A percentile compares a stretch with the other conserved stretches of the same genome.
Conservation (phyloP, 2,329 filamentous ascomycete genomes). For the Onygena corvina region DNA sequence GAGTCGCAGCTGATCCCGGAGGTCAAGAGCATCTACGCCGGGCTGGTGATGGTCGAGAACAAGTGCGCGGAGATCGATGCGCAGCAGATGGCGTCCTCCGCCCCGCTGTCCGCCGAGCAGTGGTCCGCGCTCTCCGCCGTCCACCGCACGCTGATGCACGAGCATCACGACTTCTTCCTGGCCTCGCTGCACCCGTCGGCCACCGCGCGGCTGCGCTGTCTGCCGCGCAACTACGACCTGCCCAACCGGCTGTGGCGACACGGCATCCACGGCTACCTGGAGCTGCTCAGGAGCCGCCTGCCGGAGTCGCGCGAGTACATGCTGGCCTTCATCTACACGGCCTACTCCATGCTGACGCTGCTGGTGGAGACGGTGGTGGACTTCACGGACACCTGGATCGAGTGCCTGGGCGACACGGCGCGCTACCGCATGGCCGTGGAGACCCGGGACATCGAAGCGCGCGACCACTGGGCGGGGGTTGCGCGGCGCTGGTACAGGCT, state of each 20-base stretch:
- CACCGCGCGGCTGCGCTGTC: conserved; percentile 55
- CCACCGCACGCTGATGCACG: conserved; percentile 67
- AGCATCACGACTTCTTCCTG: conserved; percentile 77
- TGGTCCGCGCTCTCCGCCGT: conserved; percentile 76
- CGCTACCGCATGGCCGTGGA: conserved; percentile 88
- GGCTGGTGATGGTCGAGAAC: conserved; percentile 71
- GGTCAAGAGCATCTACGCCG: conserved; percentile 54
- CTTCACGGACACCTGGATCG: conserved; percentile 85
- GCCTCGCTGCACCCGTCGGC: conserved; percentile 78
- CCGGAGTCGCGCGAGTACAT: conserved; percentile 76
- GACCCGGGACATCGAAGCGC: conserved; percentile 59
- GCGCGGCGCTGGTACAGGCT: conserved; percentile 74
- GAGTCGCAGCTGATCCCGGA: conserved; percentile 70
- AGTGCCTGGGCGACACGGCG: conserved; percentile 76
- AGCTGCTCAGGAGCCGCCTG: conserved; percentile 60
- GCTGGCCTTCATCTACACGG: conserved; percentile 77
- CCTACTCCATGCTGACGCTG: conserved; percentile 81
- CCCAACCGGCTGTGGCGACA: conserved; percentile 89
- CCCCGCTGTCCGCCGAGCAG: conserved; percentile 50
- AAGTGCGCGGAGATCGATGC: conserved; percentile 78
- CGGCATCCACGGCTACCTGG: conserved; percentile 75
- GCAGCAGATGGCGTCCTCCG: conserved; percentile 43
- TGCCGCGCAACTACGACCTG: conserved; percentile 65
- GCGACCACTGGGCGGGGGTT: conserved; percentile 67
- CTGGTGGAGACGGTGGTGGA: conserved; percentile 72